Base-by-base conservation (phyloP, 257 asterid genomes). In the Nicotiana noctiflora region DNA sequence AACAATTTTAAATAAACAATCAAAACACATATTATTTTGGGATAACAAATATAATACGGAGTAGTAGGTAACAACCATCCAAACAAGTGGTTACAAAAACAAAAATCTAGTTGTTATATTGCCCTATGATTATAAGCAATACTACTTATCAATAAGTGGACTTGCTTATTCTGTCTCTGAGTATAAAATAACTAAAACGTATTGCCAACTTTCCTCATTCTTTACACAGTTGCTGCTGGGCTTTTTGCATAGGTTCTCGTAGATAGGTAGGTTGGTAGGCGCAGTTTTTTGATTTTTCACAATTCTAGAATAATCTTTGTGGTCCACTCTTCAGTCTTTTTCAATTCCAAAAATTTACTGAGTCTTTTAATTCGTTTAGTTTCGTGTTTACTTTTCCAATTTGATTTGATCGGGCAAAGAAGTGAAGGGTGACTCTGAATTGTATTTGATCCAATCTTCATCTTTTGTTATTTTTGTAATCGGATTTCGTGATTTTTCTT, bases 141-240 rank as follows among this genome's bases (percentile, higher is more conserved):
- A 52, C 3, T 3, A 13, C 59, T 52, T 52, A 52, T 52, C 59
- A 52, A 52, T 52, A 14, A 15, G 59, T 5, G 6, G 1, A 4
- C 0, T 15, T 2, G 0, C 19, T 52, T 52, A 52, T 52, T 52
- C 6, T 52, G 6, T 52, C 2, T 52, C 59, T 52, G 59, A 40
- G 12, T 40, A 40, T 40, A 40, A 40, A 40, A 40, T 32, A 40
- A 51, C 18, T 3, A 51, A 13, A 51, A 37, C 5, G 31, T 68
- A 40, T 68, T 0, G 77, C 57, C 77, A 70, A 70, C 77, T 70
- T 70, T 70, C 77, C 77, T 70, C 34, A 19, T 70, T 68, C 57
- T 70, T 40, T 70, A 44, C 23, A 70, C 57, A 19, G 57, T 44
- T 49, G 56, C 19, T 40, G 77, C 32, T 17, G 61, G 23, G 21